Conservation (phyloP, 2,329 filamentous ascomycete genomes). For the Colletotrichum sp. region DNA sequence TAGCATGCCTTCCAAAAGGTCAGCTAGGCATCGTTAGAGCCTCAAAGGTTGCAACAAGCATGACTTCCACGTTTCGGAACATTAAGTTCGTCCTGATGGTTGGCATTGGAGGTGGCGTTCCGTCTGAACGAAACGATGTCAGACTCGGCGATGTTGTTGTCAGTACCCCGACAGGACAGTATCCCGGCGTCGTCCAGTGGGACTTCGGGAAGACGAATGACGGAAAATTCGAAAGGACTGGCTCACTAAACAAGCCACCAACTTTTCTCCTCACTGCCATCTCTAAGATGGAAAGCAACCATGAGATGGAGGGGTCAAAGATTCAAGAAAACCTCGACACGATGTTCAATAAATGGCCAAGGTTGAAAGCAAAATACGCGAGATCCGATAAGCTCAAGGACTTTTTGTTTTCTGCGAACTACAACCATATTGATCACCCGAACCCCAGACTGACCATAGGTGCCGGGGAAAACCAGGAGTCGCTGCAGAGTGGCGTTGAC, state of each 20-base stretch:
- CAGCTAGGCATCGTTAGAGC: constrained; percentile 19
- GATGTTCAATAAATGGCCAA: constrained; percentile 6
- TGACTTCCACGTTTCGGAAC: background rate
- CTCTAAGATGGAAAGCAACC: background rate
- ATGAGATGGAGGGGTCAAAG: constrained; percentile 4
- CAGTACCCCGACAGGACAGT: background rate
- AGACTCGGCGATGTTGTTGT: constrained; percentile 25
- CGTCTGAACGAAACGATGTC: background rate
- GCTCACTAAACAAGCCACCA: background rate
- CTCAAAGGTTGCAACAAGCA: background rate
- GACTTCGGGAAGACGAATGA: background rate
- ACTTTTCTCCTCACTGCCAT: constrained; percentile 2
- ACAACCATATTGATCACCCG: background rate
- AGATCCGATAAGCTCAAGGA: constrained; percentile 6
- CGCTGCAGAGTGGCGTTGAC: background rate
- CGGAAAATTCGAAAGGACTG: background rate
- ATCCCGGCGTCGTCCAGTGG: constrained; percentile 19
- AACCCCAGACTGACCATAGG: accelerated
- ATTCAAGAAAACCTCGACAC: background rate
- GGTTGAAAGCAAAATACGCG: background rate
- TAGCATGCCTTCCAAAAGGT: constrained; percentile 26
- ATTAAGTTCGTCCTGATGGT: constrained; percentile 23
- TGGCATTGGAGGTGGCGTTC: constrained; percentile 28
- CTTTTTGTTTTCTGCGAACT: constrained; percentile 4
- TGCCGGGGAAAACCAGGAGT: background rate